Evolutionary conservation across 1,284 basidiomycete species (phyloP).

Genomic region (Naganishia albida): DNA sequence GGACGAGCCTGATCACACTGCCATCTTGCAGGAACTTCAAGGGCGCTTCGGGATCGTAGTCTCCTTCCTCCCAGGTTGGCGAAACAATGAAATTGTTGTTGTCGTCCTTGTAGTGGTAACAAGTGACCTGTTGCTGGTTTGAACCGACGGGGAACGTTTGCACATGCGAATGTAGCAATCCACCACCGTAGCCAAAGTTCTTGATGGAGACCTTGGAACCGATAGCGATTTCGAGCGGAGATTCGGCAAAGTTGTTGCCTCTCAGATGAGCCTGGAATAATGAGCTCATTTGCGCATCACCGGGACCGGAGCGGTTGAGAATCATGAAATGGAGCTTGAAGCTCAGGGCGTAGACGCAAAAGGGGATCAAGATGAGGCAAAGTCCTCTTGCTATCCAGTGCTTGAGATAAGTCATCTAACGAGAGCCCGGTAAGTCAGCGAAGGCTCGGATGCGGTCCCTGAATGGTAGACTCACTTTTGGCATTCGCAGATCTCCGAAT

Average conservation of each 20-base stretch:
- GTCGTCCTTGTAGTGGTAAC: constrained; percentile 98
- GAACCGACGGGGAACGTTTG: constrained; percentile 94
- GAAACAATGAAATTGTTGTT: constrained; percentile 91
- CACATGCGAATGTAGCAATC: constrained; percentile 92
- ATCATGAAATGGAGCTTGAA: constrained; percentile 98
- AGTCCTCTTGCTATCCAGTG: constrained; percentile 88
- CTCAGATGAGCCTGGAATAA: constrained; percentile 96
- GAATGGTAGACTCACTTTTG: constrained; percentile 72
- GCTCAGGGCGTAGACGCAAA: constrained; percentile 85
- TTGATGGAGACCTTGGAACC: constrained; percentile 93
- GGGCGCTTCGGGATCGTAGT: constrained; percentile 62
- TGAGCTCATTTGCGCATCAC: constrained; percentile 97
- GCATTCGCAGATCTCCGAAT: constrained; percentile 93
- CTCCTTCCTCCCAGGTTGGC: constrained; percentile 75
- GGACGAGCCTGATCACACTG: constrained; percentile 78
- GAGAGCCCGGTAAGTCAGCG: constrained; percentile 32
- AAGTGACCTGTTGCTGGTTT: constrained; percentile 93
- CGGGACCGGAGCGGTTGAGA: constrained; percentile 89
- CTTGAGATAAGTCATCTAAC: constrained; percentile 70
- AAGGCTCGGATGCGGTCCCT: not conserved
- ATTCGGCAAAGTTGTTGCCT: constrained; percentile 88
- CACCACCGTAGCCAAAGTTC: constrained; percentile 97
- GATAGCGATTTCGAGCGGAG: constrained; percentile 85
- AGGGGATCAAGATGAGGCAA: constrained; percentile 85
- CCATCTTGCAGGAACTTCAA: constrained; percentile 74